Base-by-base conservation (phyloP, 2,329 filamentous ascomycete species). In the Monosporascus sp. region DNA sequence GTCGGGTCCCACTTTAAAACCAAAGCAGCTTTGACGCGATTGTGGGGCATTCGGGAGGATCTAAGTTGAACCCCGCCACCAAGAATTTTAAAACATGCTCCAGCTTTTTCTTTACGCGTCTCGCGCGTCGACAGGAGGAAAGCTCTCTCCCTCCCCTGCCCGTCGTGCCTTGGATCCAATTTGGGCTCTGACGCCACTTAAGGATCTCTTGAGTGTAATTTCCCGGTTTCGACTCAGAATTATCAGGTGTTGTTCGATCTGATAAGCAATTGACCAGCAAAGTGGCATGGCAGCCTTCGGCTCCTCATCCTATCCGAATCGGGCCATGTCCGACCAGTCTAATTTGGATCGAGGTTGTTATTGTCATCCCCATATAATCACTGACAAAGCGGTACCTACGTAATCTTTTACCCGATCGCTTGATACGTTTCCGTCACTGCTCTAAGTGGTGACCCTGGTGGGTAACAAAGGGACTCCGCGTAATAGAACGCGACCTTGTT, bases 191-290 rank as follows among this genome's bases (percentile, higher is more conserved):
- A 43, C 16, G 20, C 40, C 40, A 43, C 19, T 43, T 43, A 43
- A 24, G 40, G 40, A 43, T 43, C 40, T 19, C 19, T 20, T 24
- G 8, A 14, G 31, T 34, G 31, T 1, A 5, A 5, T 14, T 34
- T 34, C 31, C 31, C 31, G 34, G 38, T n/a, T 47, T 7, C 31
- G 31, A 38, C n/a, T 37, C 20, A 38, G 47, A 49, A 22, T 49
- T 49, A 49, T 49, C 47, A 49, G 27, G 52, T 49, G 38, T 45
- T 43, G 9, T 49, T 48, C 24, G 46, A 55, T 52, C 53, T 41
- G 53, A 55, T 55, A 55, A 52, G 49, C 53, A 55, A 49, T 49
- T 52, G 22, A 24, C 11, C 24, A 16, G 19, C 19, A 37, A 7
- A 49, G 14, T 38, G 27, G 20, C 47, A 37, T 49, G 22, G 31